Percentiles rank a stretch among this genome's conserved stretches.
These are phyloP conservation scores for Phoma sp. DNA, from an alignment of 2,329 filamentous ascomycete species.

Conservation along the genomic window DNA sequence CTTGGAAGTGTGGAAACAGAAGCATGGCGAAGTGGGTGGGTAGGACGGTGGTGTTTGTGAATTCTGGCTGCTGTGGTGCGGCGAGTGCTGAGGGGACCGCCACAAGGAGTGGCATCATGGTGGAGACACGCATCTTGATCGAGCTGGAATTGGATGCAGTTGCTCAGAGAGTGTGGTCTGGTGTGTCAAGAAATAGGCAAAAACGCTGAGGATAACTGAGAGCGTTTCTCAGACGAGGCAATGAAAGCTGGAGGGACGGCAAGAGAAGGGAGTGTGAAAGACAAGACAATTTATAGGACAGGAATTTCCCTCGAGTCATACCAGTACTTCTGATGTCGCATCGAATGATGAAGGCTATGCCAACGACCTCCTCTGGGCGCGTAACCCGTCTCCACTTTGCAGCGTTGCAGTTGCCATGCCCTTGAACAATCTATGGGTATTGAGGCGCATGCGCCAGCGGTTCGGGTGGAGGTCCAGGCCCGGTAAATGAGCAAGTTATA, in stretches of 20 bases:
- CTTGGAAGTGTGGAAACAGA: constrained; percentile 32
- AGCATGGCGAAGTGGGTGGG: constrained; percentile 36
- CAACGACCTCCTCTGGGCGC: background rate
- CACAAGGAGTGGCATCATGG: constrained; percentile 16
- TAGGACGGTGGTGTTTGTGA: constrained; percentile 31
- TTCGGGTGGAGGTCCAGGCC: background rate
- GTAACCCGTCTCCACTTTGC: constrained; percentile 6
- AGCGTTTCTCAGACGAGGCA: background rate
- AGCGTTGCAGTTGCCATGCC: background rate
- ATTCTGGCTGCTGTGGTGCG: constrained; percentile 18
- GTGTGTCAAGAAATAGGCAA: background rate
- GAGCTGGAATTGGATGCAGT: background rate
- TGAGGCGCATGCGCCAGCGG: constrained; percentile 2
- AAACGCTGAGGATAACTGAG: background rate
- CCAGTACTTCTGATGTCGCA: background rate
- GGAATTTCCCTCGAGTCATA: background rate
- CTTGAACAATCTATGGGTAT: constrained; percentile 7
- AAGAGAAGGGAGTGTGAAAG: background rate
- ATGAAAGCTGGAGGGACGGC: background rate
- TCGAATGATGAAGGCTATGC: background rate
- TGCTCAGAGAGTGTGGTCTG: background rate
- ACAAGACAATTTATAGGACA: background rate
- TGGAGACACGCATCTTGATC: constrained; percentile 17
- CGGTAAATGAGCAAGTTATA: constrained; percentile 13
- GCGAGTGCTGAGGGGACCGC: constrained; percentile 14